phyloP scores from a whole-genome alignment of 1,284 basidiomycete genomes.

The Ustilago loliicola region DNA sequence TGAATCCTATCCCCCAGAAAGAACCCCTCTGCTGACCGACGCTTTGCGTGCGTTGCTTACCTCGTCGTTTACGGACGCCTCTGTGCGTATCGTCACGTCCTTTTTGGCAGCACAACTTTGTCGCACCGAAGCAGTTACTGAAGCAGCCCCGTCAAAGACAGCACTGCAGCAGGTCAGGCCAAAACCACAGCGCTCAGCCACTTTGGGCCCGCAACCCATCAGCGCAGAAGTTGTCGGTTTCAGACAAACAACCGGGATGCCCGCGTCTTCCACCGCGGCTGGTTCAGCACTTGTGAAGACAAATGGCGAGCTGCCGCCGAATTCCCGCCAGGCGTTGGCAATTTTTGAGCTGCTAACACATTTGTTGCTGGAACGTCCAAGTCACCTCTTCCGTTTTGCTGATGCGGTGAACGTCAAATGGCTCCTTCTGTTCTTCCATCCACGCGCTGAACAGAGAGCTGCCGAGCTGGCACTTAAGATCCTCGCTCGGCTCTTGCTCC shows the following conservation, averaged over 20 bases:
- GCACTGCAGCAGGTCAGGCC: constrained; percentile 2
- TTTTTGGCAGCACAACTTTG: constrained; percentile 87
- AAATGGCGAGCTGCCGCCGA: neutral
- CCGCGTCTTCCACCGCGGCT: neutral
- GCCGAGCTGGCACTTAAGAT: constrained; percentile 51
- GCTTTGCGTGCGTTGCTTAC: constrained; percentile 61
- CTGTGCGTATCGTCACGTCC: constrained; percentile 85
- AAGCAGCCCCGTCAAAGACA: constrained; percentile 32
- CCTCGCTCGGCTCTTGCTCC: constrained; percentile 39
- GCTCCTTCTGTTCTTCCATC: constrained; percentile 63
- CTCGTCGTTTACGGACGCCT: constrained; percentile 78
- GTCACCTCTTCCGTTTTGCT: constrained; percentile 45
- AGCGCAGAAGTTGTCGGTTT: too few species aligned
- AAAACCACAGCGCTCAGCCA: constrained; percentile 18
- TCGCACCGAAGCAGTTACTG: constrained; percentile 66
- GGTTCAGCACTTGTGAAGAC: neutral
- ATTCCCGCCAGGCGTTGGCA: constrained; percentile 24
- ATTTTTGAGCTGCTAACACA: constrained; percentile 52
- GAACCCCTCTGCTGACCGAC: constrained; percentile 15
- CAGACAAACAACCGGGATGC: neutral
- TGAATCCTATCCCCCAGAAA: constrained; percentile 14
- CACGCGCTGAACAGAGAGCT: constrained; percentile 45
- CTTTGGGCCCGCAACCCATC: constrained; percentile 1
- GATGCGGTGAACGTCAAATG: constrained; percentile 55
- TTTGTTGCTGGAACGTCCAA: constrained; percentile 49